Percentiles rank a stretch among this genome's conserved stretches.
Evolutionary conservation across 306 rosid genomes (phyloP).

Genomic region (Elaeagnus macrophylla): DNA sequence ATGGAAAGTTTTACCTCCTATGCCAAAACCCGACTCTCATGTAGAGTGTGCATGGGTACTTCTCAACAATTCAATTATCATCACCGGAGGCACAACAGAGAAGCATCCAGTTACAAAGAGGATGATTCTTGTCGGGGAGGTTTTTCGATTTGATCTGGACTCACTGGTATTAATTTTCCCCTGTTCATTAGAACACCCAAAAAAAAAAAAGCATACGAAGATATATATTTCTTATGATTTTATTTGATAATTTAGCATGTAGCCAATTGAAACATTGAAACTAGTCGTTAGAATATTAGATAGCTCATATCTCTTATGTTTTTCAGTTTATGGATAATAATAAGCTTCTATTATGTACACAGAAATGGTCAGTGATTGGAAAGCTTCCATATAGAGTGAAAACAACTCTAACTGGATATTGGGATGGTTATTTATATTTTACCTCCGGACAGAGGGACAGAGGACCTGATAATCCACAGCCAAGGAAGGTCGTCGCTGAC

Average conservation of each 20-base stretch:
- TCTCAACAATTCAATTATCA: slow-evolving; percentile 63
- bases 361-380: slow-evolving; percentile 93
- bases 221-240: neutral
- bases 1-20: slow-evolving; percentile 65
- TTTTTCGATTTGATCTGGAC: slow-evolving; percentile 61
- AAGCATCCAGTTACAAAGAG: slow-evolving; percentile 72
- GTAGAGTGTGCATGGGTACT: slow-evolving; percentile 73
- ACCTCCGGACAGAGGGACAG: slow-evolving; percentile 91
- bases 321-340: slow-evolving; percentile 2
- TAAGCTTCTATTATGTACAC: slow-evolving; percentile 8
- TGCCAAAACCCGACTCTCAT: slow-evolving; percentile 87
- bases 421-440: slow-evolving; percentile 82
- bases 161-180: slow-evolving; percentile 39
- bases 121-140: slow-evolving; percentile 83
- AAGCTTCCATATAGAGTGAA: slow-evolving; percentile 81
- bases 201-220: neutral
- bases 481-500: slow-evolving; percentile 53
- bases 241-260: no score
- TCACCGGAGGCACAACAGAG: slow-evolving; percentile 83
- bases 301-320: neutral
- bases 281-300: neutral
- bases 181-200: neutral
- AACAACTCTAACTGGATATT: slow-evolving; percentile 68
- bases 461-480: slow-evolving; percentile 89
- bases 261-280: no score